phyloP scores from a whole-genome alignment of 768 basidiomycete genomes.

The Kwoniella sp. region DNA sequence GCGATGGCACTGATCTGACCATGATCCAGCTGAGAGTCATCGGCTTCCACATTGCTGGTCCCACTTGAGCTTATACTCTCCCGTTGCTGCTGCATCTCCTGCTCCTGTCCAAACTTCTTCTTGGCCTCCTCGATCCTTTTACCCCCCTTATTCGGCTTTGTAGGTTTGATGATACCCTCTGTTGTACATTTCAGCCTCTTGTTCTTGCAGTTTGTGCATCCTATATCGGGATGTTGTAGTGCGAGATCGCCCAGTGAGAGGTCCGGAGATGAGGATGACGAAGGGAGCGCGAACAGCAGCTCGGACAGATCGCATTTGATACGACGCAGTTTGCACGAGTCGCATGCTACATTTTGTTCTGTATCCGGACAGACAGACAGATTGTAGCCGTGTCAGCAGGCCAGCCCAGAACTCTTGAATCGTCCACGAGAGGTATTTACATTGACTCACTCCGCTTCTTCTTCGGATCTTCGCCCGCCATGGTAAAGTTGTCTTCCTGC shows the following conservation, averaged over 20 bases:
- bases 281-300: conserved; percentile 19
- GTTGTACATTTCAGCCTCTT: conserved; percentile 40
- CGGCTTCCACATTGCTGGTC: not conserved
- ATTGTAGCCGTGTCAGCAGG: not conserved
- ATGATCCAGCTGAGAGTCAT: not conserved
- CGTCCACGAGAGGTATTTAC: too few relatives aligned
- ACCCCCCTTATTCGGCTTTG: conserved; percentile 41
- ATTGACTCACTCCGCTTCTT: conserved; percentile 31
- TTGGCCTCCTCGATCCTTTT: conserved; percentile 41
- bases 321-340: conserved; percentile 39
- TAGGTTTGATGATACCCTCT: conserved; percentile 35
- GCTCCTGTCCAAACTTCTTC: conserved; percentile 22
- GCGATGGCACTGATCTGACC: too few relatives aligned
- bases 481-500: not conserved
- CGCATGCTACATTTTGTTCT: conserved; percentile 46
- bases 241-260: conserved; percentile 28
- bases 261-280: conserved; percentile 1
- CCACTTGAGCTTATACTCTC: not conserved
- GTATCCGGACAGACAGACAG: not conserved
- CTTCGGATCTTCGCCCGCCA: conserved; percentile 20
- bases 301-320: conserved; percentile 40
- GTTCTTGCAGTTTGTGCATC: conserved; percentile 34
- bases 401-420: too few relatives aligned
- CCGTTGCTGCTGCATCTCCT: not conserved
- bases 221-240: conserved; percentile 28